A percentile compares a stretch with the other conserved stretches of the same genome.
Evolutionary conservation across 208 protist species (phyloP).

Genomic region (Wallacemonas sp.): DNA sequence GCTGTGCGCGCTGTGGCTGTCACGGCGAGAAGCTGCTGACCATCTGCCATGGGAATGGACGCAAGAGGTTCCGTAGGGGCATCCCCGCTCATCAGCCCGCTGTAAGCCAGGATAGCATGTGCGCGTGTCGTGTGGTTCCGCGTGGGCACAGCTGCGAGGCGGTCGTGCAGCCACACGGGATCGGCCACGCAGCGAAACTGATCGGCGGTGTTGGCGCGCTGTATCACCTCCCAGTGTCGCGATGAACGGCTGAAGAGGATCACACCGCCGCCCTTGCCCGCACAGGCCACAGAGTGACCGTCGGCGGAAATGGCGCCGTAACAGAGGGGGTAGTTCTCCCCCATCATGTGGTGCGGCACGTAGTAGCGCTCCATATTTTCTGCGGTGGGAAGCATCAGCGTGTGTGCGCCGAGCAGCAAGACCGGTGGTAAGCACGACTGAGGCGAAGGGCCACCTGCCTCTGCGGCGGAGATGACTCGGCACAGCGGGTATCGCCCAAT

Average conservation of each 20-base stretch:
- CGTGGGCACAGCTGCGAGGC: conserved; percentile 34
- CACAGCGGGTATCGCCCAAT: conserved; percentile 32
- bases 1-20: conserved; percentile 33
- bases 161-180: conserved; percentile 54
- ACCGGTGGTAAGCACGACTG: conserved; percentile 29
- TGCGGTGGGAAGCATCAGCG: background rate
- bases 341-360: conserved; percentile 1
- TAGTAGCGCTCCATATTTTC: background rate
- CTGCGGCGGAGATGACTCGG: conserved; percentile 22
- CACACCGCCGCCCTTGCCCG: conserved; percentile 37
- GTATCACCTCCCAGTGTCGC: conserved; percentile 39
- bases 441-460: conserved; percentile 25
- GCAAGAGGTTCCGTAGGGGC: background rate
- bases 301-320: conserved; percentile 54
- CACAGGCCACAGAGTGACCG: conserved; percentile 38
- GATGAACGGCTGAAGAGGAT: conserved; percentile 31
- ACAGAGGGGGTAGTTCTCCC: conserved; percentile 50
- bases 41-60: conserved; percentile 2
- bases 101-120: background rate
- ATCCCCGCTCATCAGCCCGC: background rate
- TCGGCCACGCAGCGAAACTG: conserved; percentile 45
- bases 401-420: conserved; percentile 29
- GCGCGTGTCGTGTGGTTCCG: conserved; percentile 5
- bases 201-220: conserved; percentile 25
- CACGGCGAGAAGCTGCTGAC: conserved; percentile 26